A percentile compares a stretch with the other conserved stretches of the same genome.
Evolutionary conservation across 768 basidiomycete species (phyloP).

Genomic region (Tricholoma sp.): DNA sequence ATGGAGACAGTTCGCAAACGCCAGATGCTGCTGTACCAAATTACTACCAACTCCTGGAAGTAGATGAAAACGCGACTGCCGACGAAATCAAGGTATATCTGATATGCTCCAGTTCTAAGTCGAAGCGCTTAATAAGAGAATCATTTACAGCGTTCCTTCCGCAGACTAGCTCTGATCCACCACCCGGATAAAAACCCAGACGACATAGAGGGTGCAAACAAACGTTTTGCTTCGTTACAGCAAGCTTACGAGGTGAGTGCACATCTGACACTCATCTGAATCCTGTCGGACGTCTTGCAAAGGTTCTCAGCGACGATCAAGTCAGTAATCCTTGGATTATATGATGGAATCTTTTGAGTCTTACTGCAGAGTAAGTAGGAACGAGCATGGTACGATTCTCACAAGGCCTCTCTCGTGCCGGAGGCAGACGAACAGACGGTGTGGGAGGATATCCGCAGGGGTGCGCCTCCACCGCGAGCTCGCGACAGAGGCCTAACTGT

Average conservation of each 20-base stretch:
- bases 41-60: constrained; percentile 79
- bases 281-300: not conserved
- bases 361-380: constrained; percentile 58
- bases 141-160: constrained; percentile 63
- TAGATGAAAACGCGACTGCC: constrained; percentile 75
- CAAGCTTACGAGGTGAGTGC: constrained; percentile 88
- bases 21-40: constrained; percentile 35
- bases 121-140: not conserved
- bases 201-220: constrained; percentile 80
- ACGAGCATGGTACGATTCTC: constrained; percentile 96
- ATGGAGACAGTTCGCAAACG: constrained; percentile 14
- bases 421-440: constrained; percentile 82
- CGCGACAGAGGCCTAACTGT: constrained; percentile 75
- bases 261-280: not conserved
- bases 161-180: constrained; percentile 77
- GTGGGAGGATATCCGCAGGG: constrained; percentile 79
- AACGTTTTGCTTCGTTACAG: constrained; percentile 83
- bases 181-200: constrained; percentile 86
- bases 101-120: not conserved
- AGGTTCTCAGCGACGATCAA: constrained; percentile 95
- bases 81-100: constrained; percentile 84
- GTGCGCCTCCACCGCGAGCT: constrained; percentile 47
- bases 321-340: constrained; percentile 36
- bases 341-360: constrained; percentile 4
- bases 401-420: constrained; percentile 73